phyloP scores from a whole-genome alignment of 164 flowering plant genomes.

The Brasenia schreberi region DNA sequence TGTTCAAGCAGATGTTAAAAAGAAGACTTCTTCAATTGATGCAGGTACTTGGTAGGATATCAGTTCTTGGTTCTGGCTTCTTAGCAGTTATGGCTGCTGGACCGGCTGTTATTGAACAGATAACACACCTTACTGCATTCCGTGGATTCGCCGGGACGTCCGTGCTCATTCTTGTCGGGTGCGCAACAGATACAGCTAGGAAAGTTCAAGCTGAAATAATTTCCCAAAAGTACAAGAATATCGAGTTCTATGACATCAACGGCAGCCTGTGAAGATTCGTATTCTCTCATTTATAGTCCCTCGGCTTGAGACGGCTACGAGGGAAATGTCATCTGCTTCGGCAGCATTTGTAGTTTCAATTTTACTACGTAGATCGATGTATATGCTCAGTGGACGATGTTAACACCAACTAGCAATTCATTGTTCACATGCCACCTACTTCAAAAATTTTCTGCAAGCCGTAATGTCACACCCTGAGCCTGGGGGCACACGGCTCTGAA shows the following conservation, averaged over 20 bases:
- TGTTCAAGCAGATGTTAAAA: no score
- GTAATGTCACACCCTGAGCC: no score
- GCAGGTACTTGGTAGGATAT: slow-evolving; percentile 93
- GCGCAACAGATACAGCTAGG: slow-evolving; percentile 97
- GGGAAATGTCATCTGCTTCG: neutral
- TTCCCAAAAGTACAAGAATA: slow-evolving; percentile 95
- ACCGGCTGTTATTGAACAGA: slow-evolving; percentile 85
- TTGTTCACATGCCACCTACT: neutral
- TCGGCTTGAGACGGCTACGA: neutral
- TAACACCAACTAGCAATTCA: neutral
- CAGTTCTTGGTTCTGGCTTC: slow-evolving; percentile 90
- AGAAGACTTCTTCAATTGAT: neutral
- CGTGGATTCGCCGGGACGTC: slow-evolving; percentile 99
- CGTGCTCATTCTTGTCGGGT: slow-evolving; percentile 96
- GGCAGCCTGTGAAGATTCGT: neutral
- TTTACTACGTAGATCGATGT: neutral
- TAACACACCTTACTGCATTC: slow-evolving; percentile 81
- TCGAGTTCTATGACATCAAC: slow-evolving; percentile 71
- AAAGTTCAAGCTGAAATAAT: slow-evolving; percentile 98
- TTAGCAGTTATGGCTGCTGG: slow-evolving; percentile 92
- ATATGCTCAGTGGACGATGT: neutral
- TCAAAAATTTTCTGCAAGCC: no score
- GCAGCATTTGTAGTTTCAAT: neutral
- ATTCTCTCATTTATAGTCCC: neutral
- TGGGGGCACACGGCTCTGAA: no score